phyloP scores from a whole-genome alignment of 1,284 basidiomycete species.

The Pterula multifida region DNA sequence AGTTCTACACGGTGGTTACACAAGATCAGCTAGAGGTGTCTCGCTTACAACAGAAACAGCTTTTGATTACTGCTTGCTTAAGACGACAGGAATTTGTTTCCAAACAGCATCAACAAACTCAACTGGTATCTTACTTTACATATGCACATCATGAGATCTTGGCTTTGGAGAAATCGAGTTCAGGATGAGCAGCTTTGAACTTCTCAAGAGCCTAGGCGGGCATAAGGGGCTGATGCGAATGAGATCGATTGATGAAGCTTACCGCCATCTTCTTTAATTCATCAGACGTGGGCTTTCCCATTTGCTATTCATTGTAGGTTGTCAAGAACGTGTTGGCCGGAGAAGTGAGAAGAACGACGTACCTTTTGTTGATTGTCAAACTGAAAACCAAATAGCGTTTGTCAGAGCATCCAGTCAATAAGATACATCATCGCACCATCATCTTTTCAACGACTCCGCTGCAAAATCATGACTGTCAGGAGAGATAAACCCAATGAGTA shows the following conservation, averaged over 20 bases:
- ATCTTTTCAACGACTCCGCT: slow-evolving; percentile 99
- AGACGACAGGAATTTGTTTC: too few species aligned
- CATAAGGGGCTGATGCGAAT: not conserved
- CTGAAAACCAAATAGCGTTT: slow-evolving; percentile 28
- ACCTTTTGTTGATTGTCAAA: slow-evolving; percentile 98
- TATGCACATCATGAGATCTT: slow-evolving; percentile 54
- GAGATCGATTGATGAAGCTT: slow-evolving; percentile 13
- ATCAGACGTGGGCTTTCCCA: slow-evolving; percentile 90
- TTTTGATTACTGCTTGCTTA: too few species aligned
- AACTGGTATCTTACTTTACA: not conserved
- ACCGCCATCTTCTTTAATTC: slow-evolving; percentile 86
- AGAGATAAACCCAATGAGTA: not conserved
- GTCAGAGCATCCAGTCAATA: too few species aligned
- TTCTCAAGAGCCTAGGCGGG: slow-evolving; percentile 62
- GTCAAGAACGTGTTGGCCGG: slow-evolving; percentile 6
- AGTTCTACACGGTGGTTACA: too few species aligned
- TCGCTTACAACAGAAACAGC: too few species aligned
- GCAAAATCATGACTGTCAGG: slow-evolving; percentile 10
- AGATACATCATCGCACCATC: slow-evolving; percentile 79
- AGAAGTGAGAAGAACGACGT: slow-evolving; percentile 8
- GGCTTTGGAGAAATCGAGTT: slow-evolving; percentile 91
- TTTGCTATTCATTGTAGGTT: slow-evolving; percentile 48
- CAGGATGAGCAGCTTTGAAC: slow-evolving; percentile 84
- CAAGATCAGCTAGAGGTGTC: too few species aligned
- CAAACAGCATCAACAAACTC: too few species aligned